A percentile compares a stretch with the other conserved stretches of the same genome.
These are phyloP conservation scores for Myxozyma lipomycoides DNA, from an alignment of 805 yeast species.

Conservation along the genomic window DNA sequence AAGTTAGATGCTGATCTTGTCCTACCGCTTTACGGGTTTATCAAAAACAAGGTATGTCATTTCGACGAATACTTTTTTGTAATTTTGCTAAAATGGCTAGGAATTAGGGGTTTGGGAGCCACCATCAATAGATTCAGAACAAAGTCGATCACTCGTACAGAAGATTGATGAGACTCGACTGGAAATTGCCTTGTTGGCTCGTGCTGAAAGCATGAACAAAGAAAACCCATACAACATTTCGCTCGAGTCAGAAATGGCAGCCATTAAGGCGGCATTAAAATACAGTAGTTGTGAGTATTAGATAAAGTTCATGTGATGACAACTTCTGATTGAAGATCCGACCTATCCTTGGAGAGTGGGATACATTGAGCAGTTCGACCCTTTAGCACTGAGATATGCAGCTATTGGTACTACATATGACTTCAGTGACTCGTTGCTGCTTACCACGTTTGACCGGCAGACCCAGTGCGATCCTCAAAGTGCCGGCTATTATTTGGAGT, in stretches of 20 bases:
- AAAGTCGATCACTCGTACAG: slow-evolving; percentile 3
- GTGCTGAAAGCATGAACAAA: slow-evolving; percentile 8
- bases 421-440: slow-evolving; percentile 49
- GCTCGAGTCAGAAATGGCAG: slow-evolving; percentile 8
- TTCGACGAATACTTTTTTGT: too few relatives aligned
- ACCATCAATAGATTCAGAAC: slow-evolving; percentile 13
- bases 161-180: slow-evolving; percentile 10
- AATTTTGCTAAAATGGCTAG: slow-evolving; percentile 1
- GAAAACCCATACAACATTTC: slow-evolving; percentile 20
- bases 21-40: slow-evolving; percentile 34
- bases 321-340: slow-evolving; percentile 4
- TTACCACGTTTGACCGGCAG: slow-evolving; percentile 46
- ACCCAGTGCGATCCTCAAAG: slow-evolving; percentile 44
- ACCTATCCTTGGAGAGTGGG: slow-evolving; percentile 3
- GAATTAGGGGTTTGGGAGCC: slow-evolving; percentile 17
- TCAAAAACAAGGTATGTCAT: slow-evolving; percentile 4
- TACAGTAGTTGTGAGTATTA: slow-evolving; percentile 5
- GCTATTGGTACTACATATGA: slow-evolving; percentile 48
- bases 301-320: not conserved
- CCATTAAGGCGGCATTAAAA: slow-evolving; percentile 3
- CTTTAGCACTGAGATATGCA: slow-evolving; percentile 38
- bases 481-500: slow-evolving; percentile 55
- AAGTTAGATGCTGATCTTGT: slow-evolving; percentile 52
- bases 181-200: slow-evolving; percentile 18
- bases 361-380: slow-evolving; percentile 12